phyloP scores from a whole-genome alignment of 352 stramenopile genomes.

The Globisporangium spinosum region DNA sequence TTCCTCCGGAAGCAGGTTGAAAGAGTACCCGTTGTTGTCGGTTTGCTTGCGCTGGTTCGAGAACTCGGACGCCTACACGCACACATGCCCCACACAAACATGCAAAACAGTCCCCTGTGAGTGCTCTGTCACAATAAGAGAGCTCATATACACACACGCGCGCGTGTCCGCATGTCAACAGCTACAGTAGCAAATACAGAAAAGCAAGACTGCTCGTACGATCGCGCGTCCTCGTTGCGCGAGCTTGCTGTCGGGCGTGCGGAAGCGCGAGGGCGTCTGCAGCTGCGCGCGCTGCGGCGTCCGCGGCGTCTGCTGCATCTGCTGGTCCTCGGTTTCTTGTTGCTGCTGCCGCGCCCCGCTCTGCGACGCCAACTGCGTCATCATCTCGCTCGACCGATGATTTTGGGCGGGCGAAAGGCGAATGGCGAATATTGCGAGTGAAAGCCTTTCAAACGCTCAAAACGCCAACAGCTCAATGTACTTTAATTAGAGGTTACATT shows the following conservation, averaged over 20 bases:
- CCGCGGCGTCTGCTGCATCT: slow-evolving; percentile 5
- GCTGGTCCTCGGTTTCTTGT: slow-evolving; percentile 2
- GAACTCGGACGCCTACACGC: slow-evolving; percentile 23
- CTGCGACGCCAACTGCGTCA: slow-evolving; percentile 11
- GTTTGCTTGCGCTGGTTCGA: slow-evolving; percentile 30
- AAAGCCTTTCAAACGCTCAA: slow-evolving; percentile 15
- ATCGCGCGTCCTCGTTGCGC: slow-evolving; percentile 24
- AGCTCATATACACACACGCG: neutral
- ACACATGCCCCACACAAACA: neutral
- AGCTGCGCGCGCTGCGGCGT: slow-evolving; percentile 11
- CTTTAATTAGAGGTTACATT: neutral
- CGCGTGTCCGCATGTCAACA: neutral
- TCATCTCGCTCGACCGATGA: neutral
- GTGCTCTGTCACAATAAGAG: neutral
- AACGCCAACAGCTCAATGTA: neutral
- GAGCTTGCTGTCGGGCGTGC: slow-evolving; percentile 19
- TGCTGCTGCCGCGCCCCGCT: slow-evolving; percentile 14
- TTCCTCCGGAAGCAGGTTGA: slow-evolving; percentile 53
- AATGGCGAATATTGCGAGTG: slow-evolving; percentile 5
- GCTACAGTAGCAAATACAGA: neutral
- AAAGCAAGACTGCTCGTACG: slow-evolving; percentile 20
- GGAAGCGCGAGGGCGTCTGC: slow-evolving; percentile 18
- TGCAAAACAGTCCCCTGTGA: neutral
- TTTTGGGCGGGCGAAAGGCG: slow-evolving; percentile 11
- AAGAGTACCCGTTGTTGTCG: slow-evolving; percentile 36